phyloP scores from a whole-genome alignment of 768 basidiomycete species.

The Lactifluus echinatus region DNA sequence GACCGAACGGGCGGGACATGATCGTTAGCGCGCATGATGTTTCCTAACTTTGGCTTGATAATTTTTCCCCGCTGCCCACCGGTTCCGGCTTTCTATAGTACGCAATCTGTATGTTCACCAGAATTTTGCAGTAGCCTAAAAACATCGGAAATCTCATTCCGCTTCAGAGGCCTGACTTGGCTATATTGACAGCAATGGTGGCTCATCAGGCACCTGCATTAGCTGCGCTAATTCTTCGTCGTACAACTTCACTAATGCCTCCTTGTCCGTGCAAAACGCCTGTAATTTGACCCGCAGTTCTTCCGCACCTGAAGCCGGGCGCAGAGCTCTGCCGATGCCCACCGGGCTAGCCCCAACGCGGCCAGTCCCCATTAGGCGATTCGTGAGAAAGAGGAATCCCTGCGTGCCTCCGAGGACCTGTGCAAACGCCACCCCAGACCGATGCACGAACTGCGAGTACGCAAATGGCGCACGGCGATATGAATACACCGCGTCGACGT shows the following conservation, averaged over 20 bases:
- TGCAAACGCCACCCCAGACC: slow-evolving; percentile 81
- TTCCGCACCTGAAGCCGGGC: slow-evolving; percentile 28
- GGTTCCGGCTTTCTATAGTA: not conserved
- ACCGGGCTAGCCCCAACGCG: slow-evolving; percentile 39
- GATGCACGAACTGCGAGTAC: slow-evolving; percentile 89
- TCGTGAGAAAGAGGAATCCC: slow-evolving; percentile 86
- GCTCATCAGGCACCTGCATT: slow-evolving; percentile 18
- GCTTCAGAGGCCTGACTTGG: not conserved
- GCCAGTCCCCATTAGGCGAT: slow-evolving; percentile 70
- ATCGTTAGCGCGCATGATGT: slow-evolving; percentile 56
- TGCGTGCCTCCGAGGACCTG: slow-evolving; percentile 73
- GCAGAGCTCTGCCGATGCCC: slow-evolving; percentile 18
- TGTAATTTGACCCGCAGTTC: slow-evolving; percentile 28
- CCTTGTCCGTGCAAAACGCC: slow-evolving; percentile 32
- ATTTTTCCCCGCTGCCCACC: not conserved
- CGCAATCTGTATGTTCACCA: too few relatives aligned
- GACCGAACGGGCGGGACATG: slow-evolving; percentile 65
- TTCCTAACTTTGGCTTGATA: slow-evolving; percentile 28
- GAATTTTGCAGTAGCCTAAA: too few relatives aligned
- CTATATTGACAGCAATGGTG: slow-evolving; percentile 18
- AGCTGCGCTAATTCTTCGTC: slow-evolving; percentile 18
- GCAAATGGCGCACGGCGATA: slow-evolving; percentile 73
- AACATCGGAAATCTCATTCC: not conserved
- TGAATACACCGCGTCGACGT: slow-evolving; percentile 80
- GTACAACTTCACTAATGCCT: slow-evolving; percentile 28